These are phyloP conservation scores for Linanthus parryae DNA, from an alignment of 148 eudicot genomes.

Conservation along the genomic window DNA sequence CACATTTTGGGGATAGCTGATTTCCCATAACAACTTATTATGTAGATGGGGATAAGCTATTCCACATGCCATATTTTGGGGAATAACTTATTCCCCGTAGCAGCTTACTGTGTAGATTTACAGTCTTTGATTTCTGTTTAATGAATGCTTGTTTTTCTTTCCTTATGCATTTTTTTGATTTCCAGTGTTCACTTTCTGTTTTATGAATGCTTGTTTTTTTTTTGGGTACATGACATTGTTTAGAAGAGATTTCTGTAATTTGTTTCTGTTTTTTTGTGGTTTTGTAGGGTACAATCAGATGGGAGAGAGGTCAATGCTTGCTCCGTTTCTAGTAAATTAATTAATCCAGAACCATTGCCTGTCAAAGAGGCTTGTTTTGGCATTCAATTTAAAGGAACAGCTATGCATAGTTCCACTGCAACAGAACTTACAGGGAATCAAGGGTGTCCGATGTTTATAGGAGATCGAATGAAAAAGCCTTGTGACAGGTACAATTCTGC, in stretches of 20 bases:
- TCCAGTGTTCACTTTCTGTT: too few relatives aligned
- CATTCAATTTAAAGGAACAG: conserved; percentile 8
- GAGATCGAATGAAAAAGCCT: too few relatives aligned
- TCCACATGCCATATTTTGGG: too few relatives aligned
- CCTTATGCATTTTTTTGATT: not conserved
- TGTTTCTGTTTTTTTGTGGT: not conserved
- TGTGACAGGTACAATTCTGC: too few relatives aligned
- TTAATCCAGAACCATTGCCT: conserved; percentile 24
- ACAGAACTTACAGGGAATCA: conserved; percentile 16
- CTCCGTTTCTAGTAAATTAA: conserved; percentile 31
- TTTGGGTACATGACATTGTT: not conserved
- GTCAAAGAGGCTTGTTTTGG: conserved; percentile 19
- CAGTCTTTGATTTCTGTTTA: not conserved
- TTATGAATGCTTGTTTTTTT: not conserved
- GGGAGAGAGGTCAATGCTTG: conserved; percentile 17
- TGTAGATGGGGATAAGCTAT: too few relatives aligned
- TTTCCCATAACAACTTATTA: too few relatives aligned
- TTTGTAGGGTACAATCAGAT: conserved; percentile 41
- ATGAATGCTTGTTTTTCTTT: not conserved
- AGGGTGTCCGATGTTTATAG: conserved; percentile 17
- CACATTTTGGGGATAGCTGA: too few relatives aligned
- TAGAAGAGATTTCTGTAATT: not conserved
- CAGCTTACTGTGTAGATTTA: not conserved
- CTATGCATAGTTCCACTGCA: conserved; percentile 13
- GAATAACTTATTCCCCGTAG: too few relatives aligned